These are phyloP conservation scores for Juglanconis sp. DNA, from an alignment of 2,329 filamentous ascomycete species.

Conservation along the genomic window DNA sequence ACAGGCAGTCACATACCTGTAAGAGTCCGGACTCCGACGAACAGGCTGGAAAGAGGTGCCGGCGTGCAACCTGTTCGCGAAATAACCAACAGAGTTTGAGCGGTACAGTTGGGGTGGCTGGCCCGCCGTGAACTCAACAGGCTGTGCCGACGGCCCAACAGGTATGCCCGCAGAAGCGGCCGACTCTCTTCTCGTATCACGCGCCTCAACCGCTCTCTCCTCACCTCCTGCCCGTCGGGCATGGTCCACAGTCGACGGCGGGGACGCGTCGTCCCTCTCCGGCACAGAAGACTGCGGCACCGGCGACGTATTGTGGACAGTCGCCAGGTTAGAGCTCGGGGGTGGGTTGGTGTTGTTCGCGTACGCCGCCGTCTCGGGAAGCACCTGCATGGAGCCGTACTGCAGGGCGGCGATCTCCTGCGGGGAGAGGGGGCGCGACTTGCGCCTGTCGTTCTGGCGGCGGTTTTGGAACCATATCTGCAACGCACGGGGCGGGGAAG, in stretches of 20 bases:
- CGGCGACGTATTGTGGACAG: constrained; percentile 13
- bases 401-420: constrained; percentile 68
- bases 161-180: constrained; percentile 5
- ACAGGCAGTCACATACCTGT: constrained; percentile 36
- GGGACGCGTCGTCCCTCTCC: constrained; percentile 9
- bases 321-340: constrained; percentile 4
- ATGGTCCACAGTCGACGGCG: neutral
- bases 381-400: constrained; percentile 51
- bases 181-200: constrained; percentile 6
- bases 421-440: constrained; percentile 76
- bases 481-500: constrained; percentile 4
- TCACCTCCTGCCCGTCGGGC: constrained; percentile 8
- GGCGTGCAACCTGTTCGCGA: constrained; percentile 56
- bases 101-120: constrained; percentile 14
- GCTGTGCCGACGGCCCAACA: constrained; percentile 22
- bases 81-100: constrained; percentile 45
- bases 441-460: constrained; percentile 86
- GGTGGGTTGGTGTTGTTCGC: constrained; percentile 27
- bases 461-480: constrained; percentile 99
- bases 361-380: constrained; percentile 34
- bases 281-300: constrained; percentile 1
- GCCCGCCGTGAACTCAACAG: constrained; percentile 21
- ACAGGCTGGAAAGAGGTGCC: constrained; percentile 50
- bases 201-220: neutral
- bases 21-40: constrained; percentile 40